Base-by-base conservation (phyloP, 1,139 yeast species). In the Blastobotrys capitulatus region DNA sequence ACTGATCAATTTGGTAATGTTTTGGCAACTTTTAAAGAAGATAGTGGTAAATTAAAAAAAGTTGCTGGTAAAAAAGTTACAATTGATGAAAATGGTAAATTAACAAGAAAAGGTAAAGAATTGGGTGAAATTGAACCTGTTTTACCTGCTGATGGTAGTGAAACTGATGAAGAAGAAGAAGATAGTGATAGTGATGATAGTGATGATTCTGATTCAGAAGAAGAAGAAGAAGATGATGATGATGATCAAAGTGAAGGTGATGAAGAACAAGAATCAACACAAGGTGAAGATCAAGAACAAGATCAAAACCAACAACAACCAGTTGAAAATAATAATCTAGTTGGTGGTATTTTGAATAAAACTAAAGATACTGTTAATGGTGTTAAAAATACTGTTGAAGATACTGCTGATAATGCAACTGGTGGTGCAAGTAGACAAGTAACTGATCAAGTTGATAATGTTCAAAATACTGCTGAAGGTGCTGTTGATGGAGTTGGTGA, bases 291-390 rank as follows among this genome's bases (percentile, higher is more conserved):
- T n/a, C n/a, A n/a, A n/a, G n/a, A n/a, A n/a, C n/a, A n/a, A n/a
- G n/a, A n/a, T n/a, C n/a, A n/a, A n/a, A n/a, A n/a, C n/a, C n/a
- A n/a, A n/a, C n/a, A n/a, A n/a, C n/a, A n/a, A n/a, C n/a, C n/a
- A n/a, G n/a, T n/a, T n/a, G n/a, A n/a, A n/a, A n/a, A n/a, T n/a
- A n/a, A n/a, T n/a, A n/a, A n/a, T n/a, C n/a, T 10, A 19, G 40
- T 22, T 13, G 40, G 40, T 37, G n/a, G 10, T 5, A 8, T 13
- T 27, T 2, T 9, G 7, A 27, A n/a, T 15, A 37, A 37, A 13
- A 77, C 70, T 0, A 74, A 77, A 65, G 63, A 27, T 65, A 72
- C 51, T 75, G 77, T 67, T 51, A 9, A 29, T 12, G 32, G 29
- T 26, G 29, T 26, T 7, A 10, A 7, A 26, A 26, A 26, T 10